Base-by-base conservation (phyloP, 441 rosid species). In the Biscutella laevigata region DNA sequence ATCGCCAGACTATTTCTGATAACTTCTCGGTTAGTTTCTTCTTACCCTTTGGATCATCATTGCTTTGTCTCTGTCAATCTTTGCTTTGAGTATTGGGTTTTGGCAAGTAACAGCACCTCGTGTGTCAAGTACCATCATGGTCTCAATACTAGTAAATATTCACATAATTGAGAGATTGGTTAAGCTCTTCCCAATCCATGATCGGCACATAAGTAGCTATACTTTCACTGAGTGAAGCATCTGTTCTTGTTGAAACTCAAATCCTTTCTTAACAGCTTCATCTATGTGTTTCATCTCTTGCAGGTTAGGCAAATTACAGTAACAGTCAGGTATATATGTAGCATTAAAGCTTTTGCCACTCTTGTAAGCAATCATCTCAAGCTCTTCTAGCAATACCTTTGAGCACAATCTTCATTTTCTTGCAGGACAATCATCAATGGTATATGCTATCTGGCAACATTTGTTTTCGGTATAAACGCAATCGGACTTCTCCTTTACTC, bases 231-330 rank as follows among this genome's bases (percentile, higher is more conserved):
- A 17, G 34, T 3, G 0, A 15, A 7, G 17, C 17, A 15, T 13
- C 8, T n/a, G 7, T 11, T 19, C 12, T 34, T 11, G 4, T 22
- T 3, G 32, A 19, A 22, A 17, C 39, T 1, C 6, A 9, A n/a
- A 8, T 26, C 10, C 45, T 29, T 63, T 10, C 43, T 35, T 26
- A 12, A 32, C 27, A 53, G 13, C 34, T 54, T 41, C 3, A 20
- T 49, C 2, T 51, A 37, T 43, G 38, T 63, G n/a, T 61, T 68
- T 50, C 33, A 9, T 66, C 41, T 13, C 13, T 32, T 71, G 65
- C 92, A 85, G 95, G 88, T 78, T 53, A 82, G 88, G 34, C 96
- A 85, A 71, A 81, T 88, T 59, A 75, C 95, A 9, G 69, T 88
- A 41, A 85, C 96, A 25, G 15, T 83, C 63, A 79, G 96, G 96